Evolutionary conservation across 2,329 filamentous ascomycete species (phyloP).

Genomic region (Hypoxylon sp.): DNA sequence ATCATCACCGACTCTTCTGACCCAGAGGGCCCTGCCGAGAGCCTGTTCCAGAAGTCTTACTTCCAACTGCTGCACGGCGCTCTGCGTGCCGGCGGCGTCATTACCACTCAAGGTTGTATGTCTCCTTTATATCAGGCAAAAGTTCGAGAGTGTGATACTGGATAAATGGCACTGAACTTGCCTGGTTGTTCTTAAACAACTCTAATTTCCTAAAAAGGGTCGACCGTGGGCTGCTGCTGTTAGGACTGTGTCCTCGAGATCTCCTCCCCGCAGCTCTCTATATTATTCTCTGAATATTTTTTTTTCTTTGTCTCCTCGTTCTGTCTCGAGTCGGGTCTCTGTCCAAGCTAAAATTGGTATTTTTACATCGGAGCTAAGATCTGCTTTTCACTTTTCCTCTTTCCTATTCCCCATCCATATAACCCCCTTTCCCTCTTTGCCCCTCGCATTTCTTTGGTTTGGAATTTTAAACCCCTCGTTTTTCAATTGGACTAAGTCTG

Average conservation of each 20-base stretch:
- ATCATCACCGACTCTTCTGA: constrained; percentile 99
- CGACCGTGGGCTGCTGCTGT: constrained; percentile 27
- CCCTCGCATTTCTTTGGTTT: constrained; percentile 15
- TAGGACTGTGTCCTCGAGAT: constrained; percentile 32
- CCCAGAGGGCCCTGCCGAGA: constrained; percentile 95
- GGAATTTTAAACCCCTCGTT: constrained; percentile 18
- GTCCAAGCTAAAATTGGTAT: constrained; percentile 15
- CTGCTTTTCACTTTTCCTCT: neutral
- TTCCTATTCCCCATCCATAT: neutral
- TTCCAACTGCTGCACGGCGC: constrained; percentile 94
- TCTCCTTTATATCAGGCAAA: constrained; percentile 73
- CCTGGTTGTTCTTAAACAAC: constrained; percentile 53
- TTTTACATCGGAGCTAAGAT: constrained; percentile 21
- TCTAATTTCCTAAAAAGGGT: constrained; percentile 34
- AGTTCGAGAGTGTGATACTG: constrained; percentile 54
- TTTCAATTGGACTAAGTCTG: constrained; percentile 9
- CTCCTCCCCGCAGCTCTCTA: constrained; percentile 30
- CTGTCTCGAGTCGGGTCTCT: constrained; percentile 7
- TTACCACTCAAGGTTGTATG: constrained; percentile 99
- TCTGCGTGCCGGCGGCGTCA: constrained; percentile 94
- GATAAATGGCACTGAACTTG: constrained; percentile 52
- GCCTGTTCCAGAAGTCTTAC: constrained; percentile 98
- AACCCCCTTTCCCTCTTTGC: neutral
- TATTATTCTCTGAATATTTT: neutral
- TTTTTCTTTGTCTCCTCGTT: constrained; percentile 1